These are phyloP conservation scores for Vitis cinerea DNA, from an alignment of 164 flowering plant genomes.

Conservation along the genomic window DNA sequence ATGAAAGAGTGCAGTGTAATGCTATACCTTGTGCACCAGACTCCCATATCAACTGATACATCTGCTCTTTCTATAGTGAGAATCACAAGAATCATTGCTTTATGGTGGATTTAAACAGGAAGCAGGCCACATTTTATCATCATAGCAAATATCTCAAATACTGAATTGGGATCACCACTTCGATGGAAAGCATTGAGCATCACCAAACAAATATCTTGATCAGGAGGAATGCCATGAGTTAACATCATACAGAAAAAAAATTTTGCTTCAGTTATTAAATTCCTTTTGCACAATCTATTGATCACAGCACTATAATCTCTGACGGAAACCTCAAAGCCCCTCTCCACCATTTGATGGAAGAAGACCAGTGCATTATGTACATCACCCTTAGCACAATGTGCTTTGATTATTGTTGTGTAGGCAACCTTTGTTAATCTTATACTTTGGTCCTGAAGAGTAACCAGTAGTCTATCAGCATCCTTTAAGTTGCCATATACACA, in stretches of 20 bases:
- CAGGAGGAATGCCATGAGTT: slow-evolving; percentile 44
- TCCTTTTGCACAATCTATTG: slow-evolving; percentile 73
- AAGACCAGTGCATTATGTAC: slow-evolving; percentile 31
- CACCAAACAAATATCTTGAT: slow-evolving; percentile 42
- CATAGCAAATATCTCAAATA: slow-evolving; percentile 32
- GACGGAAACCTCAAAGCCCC: slow-evolving; percentile 55
- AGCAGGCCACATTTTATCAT: slow-evolving; percentile 49
- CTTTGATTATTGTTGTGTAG: slow-evolving; percentile 64
- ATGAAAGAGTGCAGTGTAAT: neutral
- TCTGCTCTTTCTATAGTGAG: neutral
- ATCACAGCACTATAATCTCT: slow-evolving; percentile 71
- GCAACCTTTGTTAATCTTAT: slow-evolving; percentile 50
- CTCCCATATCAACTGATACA: neutral
- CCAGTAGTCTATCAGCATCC: slow-evolving; percentile 49
- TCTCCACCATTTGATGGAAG: slow-evolving; percentile 54
- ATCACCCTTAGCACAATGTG: slow-evolving; percentile 76
- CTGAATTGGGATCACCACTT: slow-evolving; percentile 29
- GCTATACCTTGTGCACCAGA: slow-evolving; percentile 2
- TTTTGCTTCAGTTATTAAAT: slow-evolving; percentile 43
- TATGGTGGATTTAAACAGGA: slow-evolving; percentile 2
- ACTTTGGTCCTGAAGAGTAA: slow-evolving; percentile 27
- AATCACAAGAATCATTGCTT: neutral
- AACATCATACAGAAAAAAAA: slow-evolving; percentile 51
- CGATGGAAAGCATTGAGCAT: slow-evolving; percentile 34
- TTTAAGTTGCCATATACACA: slow-evolving; percentile 48